Conservation (phyloP, 2,329 filamentous ascomycete species). For the Neonectria faginata region DNA sequence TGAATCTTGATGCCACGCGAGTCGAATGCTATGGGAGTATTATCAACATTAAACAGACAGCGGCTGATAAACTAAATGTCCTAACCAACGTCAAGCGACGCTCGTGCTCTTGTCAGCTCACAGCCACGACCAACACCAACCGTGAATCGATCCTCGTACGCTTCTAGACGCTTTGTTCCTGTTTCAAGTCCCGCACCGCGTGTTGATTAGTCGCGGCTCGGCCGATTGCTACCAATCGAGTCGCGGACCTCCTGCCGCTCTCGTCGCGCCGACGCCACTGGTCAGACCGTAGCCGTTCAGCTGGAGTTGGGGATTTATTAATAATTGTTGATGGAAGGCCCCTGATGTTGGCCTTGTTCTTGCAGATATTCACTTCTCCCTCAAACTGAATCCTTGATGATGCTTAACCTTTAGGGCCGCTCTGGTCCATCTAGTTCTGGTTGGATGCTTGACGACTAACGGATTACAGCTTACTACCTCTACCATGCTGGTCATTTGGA, state of each 20-base stretch:
- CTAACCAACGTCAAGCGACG: background rate
- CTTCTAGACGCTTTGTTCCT: background rate
- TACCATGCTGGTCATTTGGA: background rate
- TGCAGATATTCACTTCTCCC: background rate
- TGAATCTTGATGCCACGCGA: slow-evolving; percentile 10
- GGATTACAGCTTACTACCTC: no score
- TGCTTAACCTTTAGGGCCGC: slow-evolving; percentile 3
- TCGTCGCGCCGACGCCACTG: background rate
- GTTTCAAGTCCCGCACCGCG: background rate
- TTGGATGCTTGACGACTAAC: no score
- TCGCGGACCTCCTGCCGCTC: background rate
- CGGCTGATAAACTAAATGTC: no score
- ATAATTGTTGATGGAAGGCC: background rate
- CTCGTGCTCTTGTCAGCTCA: background rate
- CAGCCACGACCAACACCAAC: background rate
- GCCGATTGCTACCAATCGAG: background rate
- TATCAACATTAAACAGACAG: no score
- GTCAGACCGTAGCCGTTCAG: background rate
- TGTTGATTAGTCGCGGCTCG: background rate
- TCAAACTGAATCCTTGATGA: background rate
- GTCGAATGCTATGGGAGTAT: no score
- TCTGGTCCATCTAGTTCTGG: background rate
- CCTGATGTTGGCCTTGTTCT: no score
- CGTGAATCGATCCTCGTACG: background rate
- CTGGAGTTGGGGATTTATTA: background rate